Evolutionary conservation across 768 basidiomycete genomes (phyloP), one percentile per base, ranked within the genome.

Genomic region (Ramaria sp.): DNA sequence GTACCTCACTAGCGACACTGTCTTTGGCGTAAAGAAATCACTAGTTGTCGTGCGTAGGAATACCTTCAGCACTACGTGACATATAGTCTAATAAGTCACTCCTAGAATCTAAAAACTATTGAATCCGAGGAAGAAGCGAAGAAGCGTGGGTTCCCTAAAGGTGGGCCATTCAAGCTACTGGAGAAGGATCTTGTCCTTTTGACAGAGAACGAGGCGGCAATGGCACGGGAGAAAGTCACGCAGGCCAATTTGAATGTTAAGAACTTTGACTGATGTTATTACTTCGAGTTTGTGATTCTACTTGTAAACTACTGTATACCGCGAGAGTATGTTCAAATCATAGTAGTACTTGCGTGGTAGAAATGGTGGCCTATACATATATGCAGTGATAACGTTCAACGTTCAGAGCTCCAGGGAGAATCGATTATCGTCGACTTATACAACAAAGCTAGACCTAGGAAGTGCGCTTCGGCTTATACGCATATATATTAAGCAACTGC

Each of bases 21-120:
- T 91, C 2, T 91, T 91, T 68, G 89, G 91, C 10, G 89, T 88
- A 22, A 88, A 88, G 68, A 77, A 78, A 49, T 88, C 85, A 6
- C 73, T 93, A 27, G 76, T 91, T 19, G 79, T 89, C 61, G 88
- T 90, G 69, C 51, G 81, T 74, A 22, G 9, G 27, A 27, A 27
- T 27, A 5, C 27, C 2, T 27, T 27, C 27, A 27, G 27, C 27
- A 27, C 27, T 27, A 27, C 27, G 27, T 27, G 27, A 27, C 27
- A n/a, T 27, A 27, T 27, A 5, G 27, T 5, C 27, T 20, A 42
- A 10, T 52, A 54, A 61, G 33, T 15, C 27, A 27, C 27, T 13
- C 64, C n/a, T n/a, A 85, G 84, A 74, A 75, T 46, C 69, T 82
- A 24, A 70, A 78, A 48, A 69, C 77, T 17, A 67, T 89, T 30